These are phyloP conservation scores for Gracilaria gracilis DNA, from an alignment of 23 red algal species.

Conservation along the genomic window DNA sequence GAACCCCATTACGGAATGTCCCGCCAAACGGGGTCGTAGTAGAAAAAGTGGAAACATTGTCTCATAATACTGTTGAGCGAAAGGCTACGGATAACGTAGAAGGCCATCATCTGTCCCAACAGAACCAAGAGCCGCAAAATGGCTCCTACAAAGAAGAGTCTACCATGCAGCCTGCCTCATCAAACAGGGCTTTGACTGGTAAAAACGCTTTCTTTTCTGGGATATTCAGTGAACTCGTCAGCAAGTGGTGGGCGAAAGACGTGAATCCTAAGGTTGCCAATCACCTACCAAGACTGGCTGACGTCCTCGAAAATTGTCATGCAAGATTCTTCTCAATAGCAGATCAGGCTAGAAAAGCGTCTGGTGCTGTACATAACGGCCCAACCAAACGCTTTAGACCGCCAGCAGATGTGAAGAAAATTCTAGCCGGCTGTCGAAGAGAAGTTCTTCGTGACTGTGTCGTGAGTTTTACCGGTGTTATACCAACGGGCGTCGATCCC, in stretches of 20 bases:
- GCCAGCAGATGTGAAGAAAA: slow-evolving; percentile 87
- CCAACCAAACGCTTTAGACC: slow-evolving; percentile 28
- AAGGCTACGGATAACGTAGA: not conserved
- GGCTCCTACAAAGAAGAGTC: not conserved
- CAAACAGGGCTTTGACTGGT: not conserved
- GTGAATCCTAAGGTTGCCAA: not conserved
- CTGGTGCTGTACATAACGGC: not conserved
- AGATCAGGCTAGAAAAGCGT: slow-evolving; percentile 1
- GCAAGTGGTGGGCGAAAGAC: slow-evolving; percentile 56
- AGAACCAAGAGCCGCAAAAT: not conserved
- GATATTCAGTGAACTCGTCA: not conserved
- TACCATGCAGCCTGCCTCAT: not conserved
- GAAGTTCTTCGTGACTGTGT: slow-evolving; percentile 79
- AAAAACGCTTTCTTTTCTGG: not conserved
- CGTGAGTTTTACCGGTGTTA: slow-evolving; percentile 88
- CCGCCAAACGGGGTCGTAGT: not conserved
- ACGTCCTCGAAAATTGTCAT: slow-evolving; percentile 76
- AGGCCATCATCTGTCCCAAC: not conserved
- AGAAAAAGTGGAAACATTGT: not conserved
- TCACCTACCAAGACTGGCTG: slow-evolving; percentile 64
- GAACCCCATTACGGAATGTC: not conserved
- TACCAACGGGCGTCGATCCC: slow-evolving; percentile 37
- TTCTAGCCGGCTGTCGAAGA: slow-evolving; percentile 68
- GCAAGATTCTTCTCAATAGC: slow-evolving; percentile 47
- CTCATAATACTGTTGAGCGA: not conserved